Base-by-base conservation (phyloP, 2,329 filamentous ascomycete genomes). In the Aspergillus versicolor region DNA sequence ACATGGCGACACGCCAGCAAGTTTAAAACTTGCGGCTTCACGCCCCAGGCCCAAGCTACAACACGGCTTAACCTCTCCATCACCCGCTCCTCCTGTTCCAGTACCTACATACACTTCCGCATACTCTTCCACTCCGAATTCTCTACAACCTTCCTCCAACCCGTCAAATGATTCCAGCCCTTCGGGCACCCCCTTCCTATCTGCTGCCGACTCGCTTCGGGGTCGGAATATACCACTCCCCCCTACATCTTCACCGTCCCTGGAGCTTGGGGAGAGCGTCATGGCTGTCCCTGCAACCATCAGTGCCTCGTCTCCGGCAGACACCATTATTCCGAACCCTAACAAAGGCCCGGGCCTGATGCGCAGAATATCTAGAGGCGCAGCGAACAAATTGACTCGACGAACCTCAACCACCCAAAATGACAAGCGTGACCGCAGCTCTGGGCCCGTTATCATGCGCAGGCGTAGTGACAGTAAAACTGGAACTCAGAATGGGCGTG, bases 401-500 rank as follows among this genome's bases (percentile, higher is more conserved):
- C 84, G 92, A 60, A 88, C 89, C 60, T 95, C 91, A 15, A 92
- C 90, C 3, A 88, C 88, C 1, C 84, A 89, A 44, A 84, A 89
- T 19, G 86, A 87, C 59, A 91, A 88, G 70, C 87, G 92, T 42
- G 92, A 97, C 69, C 88, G 90, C 60, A 97, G 92, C 70, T 88
- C 92, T 24, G 94, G 94, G 0, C 94, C 94, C 2, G 89, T 92
- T 55, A 89, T 96, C 52, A 85, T 96, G 74, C 87, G 93, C 61
- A 84, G 91, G 57, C 87, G 92, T 63, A 97, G 92, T 73, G 92
- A 95, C 73, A 96, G 92, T 78, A 94, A 90, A 73, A 90, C 85
- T 63, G 88, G 88, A 6, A 81, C 82, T 7, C 84, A 85, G 9
- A 77, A 82, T 37, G 81, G 81, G 56, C 67, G 70, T 40, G 72